A percentile compares a stretch with the other conserved stretches of the same genome.
Evolutionary conservation across 192 early-diverging fungal species (phyloP).

Genomic region (Geranomyces michiganensis): DNA sequence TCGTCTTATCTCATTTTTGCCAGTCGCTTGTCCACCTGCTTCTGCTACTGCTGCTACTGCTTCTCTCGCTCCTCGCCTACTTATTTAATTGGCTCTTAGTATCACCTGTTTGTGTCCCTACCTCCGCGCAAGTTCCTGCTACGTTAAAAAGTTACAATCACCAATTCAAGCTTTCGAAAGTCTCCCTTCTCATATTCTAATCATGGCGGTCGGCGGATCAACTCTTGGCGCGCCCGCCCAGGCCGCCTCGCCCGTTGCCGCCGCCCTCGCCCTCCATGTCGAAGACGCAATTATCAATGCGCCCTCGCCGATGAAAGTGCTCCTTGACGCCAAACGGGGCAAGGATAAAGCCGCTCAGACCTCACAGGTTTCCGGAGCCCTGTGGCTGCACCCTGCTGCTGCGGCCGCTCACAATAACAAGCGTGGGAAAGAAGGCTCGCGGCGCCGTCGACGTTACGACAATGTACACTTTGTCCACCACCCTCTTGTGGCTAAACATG

Average conservation of each 20-base stretch:
- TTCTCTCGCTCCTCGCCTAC: no score
- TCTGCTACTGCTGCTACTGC: no score
- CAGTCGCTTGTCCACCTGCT: no score
- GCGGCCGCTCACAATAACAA: slow-evolving; percentile 5
- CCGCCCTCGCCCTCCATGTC: background rate
- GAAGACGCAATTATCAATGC: background rate
- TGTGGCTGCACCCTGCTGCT: slow-evolving; percentile 8
- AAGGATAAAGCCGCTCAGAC: background rate
- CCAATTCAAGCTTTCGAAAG: background rate
- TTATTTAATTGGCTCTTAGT: no score
- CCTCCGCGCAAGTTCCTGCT: no score
- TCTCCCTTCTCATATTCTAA: no score
- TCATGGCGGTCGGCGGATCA: background rate
- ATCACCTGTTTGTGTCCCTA: no score
- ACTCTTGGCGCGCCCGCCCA: background rate
- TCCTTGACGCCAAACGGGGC: background rate
- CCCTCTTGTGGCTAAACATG: slow-evolving; percentile 23
- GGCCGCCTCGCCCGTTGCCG: background rate
- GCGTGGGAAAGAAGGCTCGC: slow-evolving; percentile 27
- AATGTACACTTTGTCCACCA: slow-evolving; percentile 35
- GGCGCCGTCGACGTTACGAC: slow-evolving; percentile 37
- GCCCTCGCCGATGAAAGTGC: no score
- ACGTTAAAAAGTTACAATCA: slow-evolving; percentile 11
- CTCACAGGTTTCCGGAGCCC: background rate
- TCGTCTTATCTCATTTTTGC: no score